Evolutionary conservation across 495 filamentous ascomycete genomes (phyloP), one percentile per base, ranked within the genome.

Genomic region (Hypoxylon subgilvum): DNA sequence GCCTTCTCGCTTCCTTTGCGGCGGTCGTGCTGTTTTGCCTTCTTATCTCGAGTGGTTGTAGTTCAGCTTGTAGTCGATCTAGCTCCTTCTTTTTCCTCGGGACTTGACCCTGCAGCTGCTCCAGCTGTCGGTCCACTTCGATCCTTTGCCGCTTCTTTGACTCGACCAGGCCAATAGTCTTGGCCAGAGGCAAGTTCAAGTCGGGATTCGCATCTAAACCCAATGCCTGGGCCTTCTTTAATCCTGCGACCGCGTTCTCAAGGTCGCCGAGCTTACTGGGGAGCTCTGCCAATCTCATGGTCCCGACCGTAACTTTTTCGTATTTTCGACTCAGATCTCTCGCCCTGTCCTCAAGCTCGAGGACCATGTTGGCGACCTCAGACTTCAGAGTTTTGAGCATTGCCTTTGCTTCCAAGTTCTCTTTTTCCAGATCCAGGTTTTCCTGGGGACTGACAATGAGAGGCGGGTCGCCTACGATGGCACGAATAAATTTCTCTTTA

Each of bases 381-480:
- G 81, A 79, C 73, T 98, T 98, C 56, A 86, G 84, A 25, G 81
- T 77, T 65, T 92, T 88, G 0, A 97, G 79, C 23, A 79, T 79
- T 1, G 86, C 85, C 58, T 98, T 97, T 17, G 87, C 85, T 17
- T 77, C 81, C 3, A 79, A 77, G 21, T 96, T 80, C 53, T 84
- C 72, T 35, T 77, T 80, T 69, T 96, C 92, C 23, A 96, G 77
- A 47, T 88, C 87, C 13, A 87, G 80, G 69, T 96, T 97, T 57
- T 96, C 91, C 61, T 86, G 80, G 35, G 87, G 82, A 12, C 87
- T 87, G 50, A 96, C 88, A 32, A 96, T 85, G 10, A 90, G 78
- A 1, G 92, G 93, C 28, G 91, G 90, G 49, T 97, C 91, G 61
- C 88, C 89, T 13, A 93, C 90, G 53, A 90, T 87, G 51, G 84